A percentile compares a stretch with the other conserved stretches of the same genome.
Evolutionary conservation across 1,284 basidiomycete genomes (phyloP).

Genomic region (Heterobasidion irregulare): DNA sequence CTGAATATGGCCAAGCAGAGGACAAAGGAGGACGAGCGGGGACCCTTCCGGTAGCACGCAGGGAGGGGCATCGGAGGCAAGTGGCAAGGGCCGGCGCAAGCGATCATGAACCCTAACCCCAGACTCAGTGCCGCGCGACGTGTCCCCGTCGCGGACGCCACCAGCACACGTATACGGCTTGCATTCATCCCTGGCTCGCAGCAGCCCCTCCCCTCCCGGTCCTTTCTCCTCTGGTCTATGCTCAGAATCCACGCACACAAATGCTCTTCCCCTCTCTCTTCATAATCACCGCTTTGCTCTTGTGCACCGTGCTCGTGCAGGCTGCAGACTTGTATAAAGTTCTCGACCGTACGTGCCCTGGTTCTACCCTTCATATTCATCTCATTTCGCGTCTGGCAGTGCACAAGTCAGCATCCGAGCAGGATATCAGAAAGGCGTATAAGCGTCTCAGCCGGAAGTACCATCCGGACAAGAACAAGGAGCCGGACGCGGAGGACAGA

Average conservation of each 20-base stretch:
- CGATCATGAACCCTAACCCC: not conserved
- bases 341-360: conserved; percentile 54
- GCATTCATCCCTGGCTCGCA: not conserved
- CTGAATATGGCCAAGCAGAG: too few species aligned
- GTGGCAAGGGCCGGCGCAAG: not conserved
- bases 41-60: not conserved
- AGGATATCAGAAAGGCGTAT: conserved; percentile 88
- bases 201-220: not conserved
- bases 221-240: not conserved
- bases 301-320: conserved; percentile 36
- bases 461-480: conserved; percentile 93
- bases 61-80: not conserved
- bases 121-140: not conserved
- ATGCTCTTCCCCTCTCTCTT: conserved; percentile 9
- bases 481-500: conserved; percentile 70
- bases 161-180: not conserved
- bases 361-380: conserved; percentile 17
- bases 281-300: conserved; percentile 28
- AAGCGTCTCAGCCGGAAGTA: conserved; percentile 84
- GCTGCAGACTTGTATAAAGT: conserved; percentile 72
- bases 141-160: not conserved
- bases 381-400: conserved; percentile 37
- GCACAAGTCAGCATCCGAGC: conserved; percentile 70
- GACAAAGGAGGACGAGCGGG: too few species aligned
- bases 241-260: not conserved